phyloP scores from a whole-genome alignment of 1,284 basidiomycete genomes.

The Mycena sp. region DNA sequence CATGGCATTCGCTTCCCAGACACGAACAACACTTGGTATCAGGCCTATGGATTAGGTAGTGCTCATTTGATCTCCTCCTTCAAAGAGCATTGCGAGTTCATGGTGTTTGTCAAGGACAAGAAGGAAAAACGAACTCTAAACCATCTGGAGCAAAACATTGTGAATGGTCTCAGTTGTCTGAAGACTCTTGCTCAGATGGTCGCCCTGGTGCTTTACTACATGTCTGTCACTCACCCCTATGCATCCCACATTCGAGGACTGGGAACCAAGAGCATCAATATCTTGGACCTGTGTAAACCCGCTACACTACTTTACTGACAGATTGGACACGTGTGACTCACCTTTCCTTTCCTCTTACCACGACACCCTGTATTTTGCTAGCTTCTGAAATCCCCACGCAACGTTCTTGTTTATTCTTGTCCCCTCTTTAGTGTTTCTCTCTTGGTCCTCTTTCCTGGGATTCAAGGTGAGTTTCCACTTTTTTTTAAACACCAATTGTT shows the following conservation, averaged over 20 bases:
- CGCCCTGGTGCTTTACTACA: constrained; percentile 16
- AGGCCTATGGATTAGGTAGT: not conserved
- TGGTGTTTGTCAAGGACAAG: constrained; percentile 4
- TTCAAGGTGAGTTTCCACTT: no score
- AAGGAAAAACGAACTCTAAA: constrained; percentile 10
- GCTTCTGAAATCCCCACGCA: no score
- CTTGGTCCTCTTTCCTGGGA: no score
- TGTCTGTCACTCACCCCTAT: constrained; percentile 41
- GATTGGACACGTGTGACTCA: no score
- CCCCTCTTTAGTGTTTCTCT: no score
- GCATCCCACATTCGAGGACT: constrained; percentile 34
- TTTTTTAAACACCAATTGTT: no score
- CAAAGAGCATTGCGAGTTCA: not conserved
- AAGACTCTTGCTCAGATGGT: constrained; percentile 4
- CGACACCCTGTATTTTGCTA: no score
- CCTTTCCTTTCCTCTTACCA: no score
- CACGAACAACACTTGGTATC: constrained; percentile 12
- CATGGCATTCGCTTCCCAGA: not conserved
- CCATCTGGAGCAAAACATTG: constrained; percentile 17
- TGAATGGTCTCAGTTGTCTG: constrained; percentile 5
- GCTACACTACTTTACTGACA: no score
- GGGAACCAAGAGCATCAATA: constrained; percentile 12
- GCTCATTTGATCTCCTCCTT: constrained; percentile 1
- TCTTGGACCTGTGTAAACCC: constrained; percentile 43
- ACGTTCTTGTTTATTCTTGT: no score